These are phyloP conservation scores for Fusarium falciforme DNA, from an alignment of 2,329 filamentous ascomycete genomes.

Conservation along the genomic window DNA sequence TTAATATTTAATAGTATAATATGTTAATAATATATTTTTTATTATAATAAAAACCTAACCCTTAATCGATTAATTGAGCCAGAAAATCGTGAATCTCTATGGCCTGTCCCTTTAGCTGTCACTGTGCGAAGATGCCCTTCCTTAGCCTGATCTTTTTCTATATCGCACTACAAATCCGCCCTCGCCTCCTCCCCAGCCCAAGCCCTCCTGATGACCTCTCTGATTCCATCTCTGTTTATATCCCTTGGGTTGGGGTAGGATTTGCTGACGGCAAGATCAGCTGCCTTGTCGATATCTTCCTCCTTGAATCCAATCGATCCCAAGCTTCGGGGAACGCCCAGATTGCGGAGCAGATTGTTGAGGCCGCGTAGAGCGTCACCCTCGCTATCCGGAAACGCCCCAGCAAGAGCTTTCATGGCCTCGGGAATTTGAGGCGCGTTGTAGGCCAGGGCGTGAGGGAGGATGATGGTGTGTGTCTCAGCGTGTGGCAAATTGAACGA, in stretches of 20 bases:
- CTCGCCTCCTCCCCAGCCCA: conserved; percentile 69
- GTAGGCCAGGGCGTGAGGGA: conserved; percentile 72
- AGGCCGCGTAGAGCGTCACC: conserved; percentile 69
- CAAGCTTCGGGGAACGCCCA: conserved; percentile 64
- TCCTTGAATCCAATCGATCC: conserved; percentile 70
- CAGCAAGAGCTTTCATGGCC: conserved; percentile 64
- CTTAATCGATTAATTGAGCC: no score
- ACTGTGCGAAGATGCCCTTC: background rate
- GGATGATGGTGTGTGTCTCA: conserved; percentile 72
- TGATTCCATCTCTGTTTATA: conserved; percentile 62
- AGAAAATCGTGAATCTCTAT: no score
- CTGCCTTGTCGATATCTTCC: conserved; percentile 68
- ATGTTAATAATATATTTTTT: no score
- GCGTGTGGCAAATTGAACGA: conserved; percentile 73
- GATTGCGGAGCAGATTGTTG: conserved; percentile 64
- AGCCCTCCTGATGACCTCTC: conserved; percentile 68
- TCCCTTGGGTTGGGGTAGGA: conserved; percentile 70
- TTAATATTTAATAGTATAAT: no score
- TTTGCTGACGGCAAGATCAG: conserved; percentile 67
- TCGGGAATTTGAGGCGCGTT: conserved; percentile 67
- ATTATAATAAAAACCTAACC: no score
- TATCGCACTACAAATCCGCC: conserved; percentile 12
- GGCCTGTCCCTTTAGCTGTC: background rate
- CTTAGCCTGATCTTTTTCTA: background rate
- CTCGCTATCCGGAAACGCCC: conserved; percentile 65